phyloP scores from a whole-genome alignment of 306 rosid genomes.

The Fragaria vesca region DNA sequence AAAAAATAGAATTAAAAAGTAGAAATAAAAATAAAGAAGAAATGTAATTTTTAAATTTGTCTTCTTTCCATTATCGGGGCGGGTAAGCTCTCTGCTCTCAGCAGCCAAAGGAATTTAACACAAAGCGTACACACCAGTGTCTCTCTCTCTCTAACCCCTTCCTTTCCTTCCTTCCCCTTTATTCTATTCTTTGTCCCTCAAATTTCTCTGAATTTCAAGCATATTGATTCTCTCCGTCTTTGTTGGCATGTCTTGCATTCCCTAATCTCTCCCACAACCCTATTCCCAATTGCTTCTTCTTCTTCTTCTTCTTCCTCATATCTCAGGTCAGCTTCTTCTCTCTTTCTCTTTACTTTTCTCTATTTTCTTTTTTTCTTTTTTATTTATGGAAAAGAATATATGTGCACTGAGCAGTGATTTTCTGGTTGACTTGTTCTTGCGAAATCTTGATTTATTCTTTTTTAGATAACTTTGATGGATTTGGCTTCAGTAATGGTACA shows the following conservation, averaged over 20 bases:
- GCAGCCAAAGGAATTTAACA: constrained; percentile 40
- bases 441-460: neutral
- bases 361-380: neutral
- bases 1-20: no score
- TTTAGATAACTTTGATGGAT: constrained; percentile 2
- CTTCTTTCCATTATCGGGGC: neutral
- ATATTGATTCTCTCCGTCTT: constrained; percentile 11
- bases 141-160: neutral
- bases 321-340: constrained; percentile 1
- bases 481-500: neutral
- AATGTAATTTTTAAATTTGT: no score
- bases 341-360: constrained; percentile 18
- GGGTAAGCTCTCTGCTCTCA: constrained; percentile 37
- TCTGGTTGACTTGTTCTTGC: neutral
- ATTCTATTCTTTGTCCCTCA: constrained; percentile 20
- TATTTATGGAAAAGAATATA: neutral
- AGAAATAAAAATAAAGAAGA: no score
- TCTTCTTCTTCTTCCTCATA: constrained; percentile 18
- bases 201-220: neutral
- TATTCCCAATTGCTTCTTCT: constrained; percentile 24
- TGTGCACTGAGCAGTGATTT: neutral
- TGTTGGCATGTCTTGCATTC: constrained; percentile 11
- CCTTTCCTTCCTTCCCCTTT: constrained; percentile 14
- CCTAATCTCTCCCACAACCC: constrained; percentile 27
- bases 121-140: constrained; percentile 46